phyloP scores from a whole-genome alignment of 768 basidiomycete genomes.

The Termitomyces sp. region DNA sequence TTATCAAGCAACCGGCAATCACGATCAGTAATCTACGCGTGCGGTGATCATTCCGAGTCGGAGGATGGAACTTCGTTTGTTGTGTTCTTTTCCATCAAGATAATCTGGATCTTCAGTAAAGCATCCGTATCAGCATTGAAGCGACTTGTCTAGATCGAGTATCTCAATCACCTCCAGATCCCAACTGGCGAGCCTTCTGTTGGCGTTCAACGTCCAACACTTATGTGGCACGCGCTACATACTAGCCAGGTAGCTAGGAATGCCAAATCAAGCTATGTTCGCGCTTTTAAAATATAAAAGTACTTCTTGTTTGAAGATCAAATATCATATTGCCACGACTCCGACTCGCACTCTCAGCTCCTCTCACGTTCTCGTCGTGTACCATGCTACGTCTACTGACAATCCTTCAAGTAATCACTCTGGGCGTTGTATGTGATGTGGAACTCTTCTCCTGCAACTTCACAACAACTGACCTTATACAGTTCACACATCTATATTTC shows the following conservation, averaged over 20 bases:
- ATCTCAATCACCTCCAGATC: neutral
- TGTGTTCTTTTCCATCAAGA: neutral
- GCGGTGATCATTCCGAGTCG: slow-evolving; percentile 4
- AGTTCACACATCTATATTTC: slow-evolving; percentile 21
- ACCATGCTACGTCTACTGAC: neutral
- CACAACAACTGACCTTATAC: neutral
- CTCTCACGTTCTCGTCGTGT: neutral
- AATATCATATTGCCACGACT: slow-evolving; percentile 1
- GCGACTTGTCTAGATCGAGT: neutral
- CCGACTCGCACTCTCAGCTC: neutral
- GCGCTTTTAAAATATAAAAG: neutral
- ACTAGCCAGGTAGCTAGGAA: too few species aligned
- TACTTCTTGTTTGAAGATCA: neutral
- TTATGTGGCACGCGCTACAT: neutral
- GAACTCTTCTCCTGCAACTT: neutral
- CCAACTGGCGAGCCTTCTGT: neutral
- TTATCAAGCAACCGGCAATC: neutral
- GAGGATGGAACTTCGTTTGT: neutral
- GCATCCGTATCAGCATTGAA: neutral
- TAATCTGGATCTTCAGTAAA: neutral
- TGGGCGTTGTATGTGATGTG: slow-evolving; percentile 2
- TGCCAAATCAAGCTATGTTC: neutral
- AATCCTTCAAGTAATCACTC: neutral
- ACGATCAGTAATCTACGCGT: too few species aligned
- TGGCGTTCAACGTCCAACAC: neutral